Base-by-base conservation (phyloP, 2,329 filamentous ascomycete species). In the Aspergillus clavatus region DNA sequence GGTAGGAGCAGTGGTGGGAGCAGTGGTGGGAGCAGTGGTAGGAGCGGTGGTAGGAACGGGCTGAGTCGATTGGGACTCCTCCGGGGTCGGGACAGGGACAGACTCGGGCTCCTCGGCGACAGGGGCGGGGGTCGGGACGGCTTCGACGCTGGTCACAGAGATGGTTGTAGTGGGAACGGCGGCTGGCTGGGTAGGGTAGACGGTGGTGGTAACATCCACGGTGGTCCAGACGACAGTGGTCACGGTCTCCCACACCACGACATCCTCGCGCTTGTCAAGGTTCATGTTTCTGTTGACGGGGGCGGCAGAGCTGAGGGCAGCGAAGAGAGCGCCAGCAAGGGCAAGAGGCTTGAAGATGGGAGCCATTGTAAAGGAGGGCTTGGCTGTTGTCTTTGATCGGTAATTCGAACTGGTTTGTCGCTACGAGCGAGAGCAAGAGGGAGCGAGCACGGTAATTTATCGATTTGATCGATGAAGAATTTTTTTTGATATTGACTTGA, bases 221-320 rank as follows among this genome's bases (percentile, higher is more conserved):
- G 74, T 79, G 43, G 73, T 72, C 55, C 72, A 69, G 43, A 71
- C 72, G 41, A 71, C 62, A 18, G 72, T 67, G 28, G 67, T 71
- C 38, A 75, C 68, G 22, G 75, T 79, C 51, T 75, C 67, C 65
- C 70, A 77, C 43, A 75, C 72, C 28, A 76, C 59, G 21, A 42
- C 45, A 11, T 47, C 38, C 40, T 71, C 71, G 43, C 67, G 66
- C 59, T 69, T 69, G 36, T n/a, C n/a, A n/a, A n/a, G n/a, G n/a
- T 35, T 21, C 18, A 35, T 16, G 10, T 35, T 21, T 11, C 16
- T 16, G 10, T 65, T 48, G 16, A 65, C 39, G 19, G 65, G 65
- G 40, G 57, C 59, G 33, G 66, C 59, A 21, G 60, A 53, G 49
- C 55, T 52, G 37, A 62, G 41, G 39, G 61, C 47, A 26, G 66